These are phyloP conservation scores for Silene noctiflora DNA, from an alignment of 179 eudicot species.

Conservation along the genomic window DNA sequence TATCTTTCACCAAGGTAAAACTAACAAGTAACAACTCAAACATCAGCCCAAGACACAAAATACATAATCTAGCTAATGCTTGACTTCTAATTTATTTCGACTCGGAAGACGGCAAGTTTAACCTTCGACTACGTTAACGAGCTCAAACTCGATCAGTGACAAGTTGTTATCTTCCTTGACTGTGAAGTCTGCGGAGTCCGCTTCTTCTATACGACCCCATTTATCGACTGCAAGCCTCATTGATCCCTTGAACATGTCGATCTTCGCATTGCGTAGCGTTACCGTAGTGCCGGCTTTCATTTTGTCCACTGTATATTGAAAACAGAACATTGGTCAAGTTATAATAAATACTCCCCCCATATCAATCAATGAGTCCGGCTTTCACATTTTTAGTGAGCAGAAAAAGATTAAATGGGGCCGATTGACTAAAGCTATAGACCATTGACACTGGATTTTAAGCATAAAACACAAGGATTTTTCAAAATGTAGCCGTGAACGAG, in stretches of 20 bases:
- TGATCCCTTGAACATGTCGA: conserved; percentile 72
- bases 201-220: conserved; percentile 47
- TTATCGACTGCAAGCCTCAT: conserved; percentile 81
- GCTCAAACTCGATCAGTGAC: conserved; percentile 70
- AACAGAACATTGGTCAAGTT: not conserved
- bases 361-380: not conserved
- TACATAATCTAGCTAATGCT: conserved; percentile 9
- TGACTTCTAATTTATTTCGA: conserved; percentile 1
- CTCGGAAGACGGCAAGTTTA: not conserved
- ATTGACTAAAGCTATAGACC: not conserved
- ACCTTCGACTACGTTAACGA: conserved; percentile 44
- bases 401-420: not conserved
- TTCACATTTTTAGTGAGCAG: not conserved
- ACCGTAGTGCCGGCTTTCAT: conserved; percentile 58
- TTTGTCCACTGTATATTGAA: conserved; percentile 41
- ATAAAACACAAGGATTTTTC: not conserved
- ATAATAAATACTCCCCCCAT: no score
- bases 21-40: not conserved
- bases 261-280: conserved; percentile 54
- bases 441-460: not conserved
- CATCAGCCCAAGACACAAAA: not conserved
- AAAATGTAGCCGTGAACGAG: no score
- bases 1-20: not conserved
- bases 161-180: conserved; percentile 62
- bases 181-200: conserved; percentile 43